Evolutionary conservation across 495 filamentous ascomycete genomes (phyloP), one percentile per base, ranked within the genome.

Genomic region (Tirmania nivea): DNA sequence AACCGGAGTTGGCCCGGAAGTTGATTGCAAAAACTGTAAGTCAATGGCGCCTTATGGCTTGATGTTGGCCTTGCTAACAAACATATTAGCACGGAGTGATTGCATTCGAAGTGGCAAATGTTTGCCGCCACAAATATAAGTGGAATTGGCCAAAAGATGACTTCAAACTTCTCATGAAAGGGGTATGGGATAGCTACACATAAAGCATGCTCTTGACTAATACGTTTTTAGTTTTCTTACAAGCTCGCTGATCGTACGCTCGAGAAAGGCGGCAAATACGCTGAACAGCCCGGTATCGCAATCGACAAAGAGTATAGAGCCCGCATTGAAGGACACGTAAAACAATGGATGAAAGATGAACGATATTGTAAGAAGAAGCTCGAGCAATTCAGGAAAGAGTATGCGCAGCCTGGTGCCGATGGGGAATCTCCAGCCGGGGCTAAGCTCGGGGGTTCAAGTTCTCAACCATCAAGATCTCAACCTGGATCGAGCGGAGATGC

Each of bases 41-140:
- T 54, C 39, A 4, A 45, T 1, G 25, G 7, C 25, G 20, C 35
- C 8, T 54, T 4, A 8, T 11, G 20, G 12, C 12, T 54, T 25
- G 17, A 25, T 16, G 9, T 12, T 7, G 14, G 16, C 48, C n/a
- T 21, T 25, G 48, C 35, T 14, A 16, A 54, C 37, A 63, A 60
- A 60, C 63, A 52, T 57, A 53, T 16, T 60, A 59, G 45, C 60
- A 63, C 31, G 61, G 62, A 34, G 61, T 60, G 11, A 63, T 60
- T 31, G 57, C 60, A 21, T 60, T 63, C 39, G 17, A 45, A 8
- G 39, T 45, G 14, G 39, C 39, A 45, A 19, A 45, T 19, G 39
- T 14, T 14, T 45, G 5, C 12, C 39, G 17, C 1, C 56, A 52
- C 34, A 63, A 63, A 45, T 63, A 57, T 31, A 56, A 63, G 17